Percentiles rank a stretch among this genome's conserved stretches.
Evolutionary conservation across 768 basidiomycete species (phyloP).

Genomic region (Tylopilus balloui): DNA sequence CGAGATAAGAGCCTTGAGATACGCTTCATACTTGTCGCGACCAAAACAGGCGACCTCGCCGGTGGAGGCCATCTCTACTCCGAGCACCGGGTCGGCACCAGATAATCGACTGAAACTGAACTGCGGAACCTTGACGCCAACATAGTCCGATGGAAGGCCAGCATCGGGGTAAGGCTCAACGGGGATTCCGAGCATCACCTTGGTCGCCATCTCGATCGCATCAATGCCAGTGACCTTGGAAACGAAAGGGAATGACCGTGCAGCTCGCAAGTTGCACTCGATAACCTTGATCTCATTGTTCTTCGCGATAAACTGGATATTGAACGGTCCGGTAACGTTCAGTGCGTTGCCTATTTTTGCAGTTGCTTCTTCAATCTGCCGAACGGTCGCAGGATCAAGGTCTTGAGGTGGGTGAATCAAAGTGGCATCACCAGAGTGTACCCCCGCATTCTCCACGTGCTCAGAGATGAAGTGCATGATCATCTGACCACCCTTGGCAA

Average conservation of each 20-base stretch:
- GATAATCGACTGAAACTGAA: constrained; percentile 97
- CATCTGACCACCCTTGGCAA: constrained; percentile 96
- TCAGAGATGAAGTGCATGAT: constrained; percentile 99
- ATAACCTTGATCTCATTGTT: constrained; percentile 99
- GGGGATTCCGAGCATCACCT: constrained; percentile 92
- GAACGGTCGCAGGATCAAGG: constrained; percentile 93
- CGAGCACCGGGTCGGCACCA: constrained; percentile 95
- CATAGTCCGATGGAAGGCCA: constrained; percentile 87
- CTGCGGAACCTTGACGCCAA: constrained; percentile 99
- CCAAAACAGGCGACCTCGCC: constrained; percentile 99
- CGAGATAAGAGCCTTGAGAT: constrained; percentile 94
- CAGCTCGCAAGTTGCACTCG: constrained; percentile 97
- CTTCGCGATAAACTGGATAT: constrained; percentile 99
- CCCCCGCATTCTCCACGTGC: constrained; percentile 98
- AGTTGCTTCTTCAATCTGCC: constrained; percentile 94
- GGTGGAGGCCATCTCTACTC: constrained; percentile 99
- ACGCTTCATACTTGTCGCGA: constrained; percentile 95
- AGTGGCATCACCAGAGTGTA: constrained; percentile 98
- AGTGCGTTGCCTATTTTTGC: constrained; percentile 96
- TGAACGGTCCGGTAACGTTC: constrained; percentile 97
- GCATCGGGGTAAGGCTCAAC: constrained; percentile 88
- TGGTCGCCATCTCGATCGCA: constrained; percentile 98
- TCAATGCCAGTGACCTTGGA: constrained; percentile 98
- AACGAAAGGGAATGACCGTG: constrained; percentile 97
- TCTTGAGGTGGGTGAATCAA: constrained; percentile 98